Percentiles rank a stretch among this genome's conserved stretches.
Conservation (phyloP, 2,329 filamentous ascomycete species). For the Furcasterigmium sp. region DNA sequence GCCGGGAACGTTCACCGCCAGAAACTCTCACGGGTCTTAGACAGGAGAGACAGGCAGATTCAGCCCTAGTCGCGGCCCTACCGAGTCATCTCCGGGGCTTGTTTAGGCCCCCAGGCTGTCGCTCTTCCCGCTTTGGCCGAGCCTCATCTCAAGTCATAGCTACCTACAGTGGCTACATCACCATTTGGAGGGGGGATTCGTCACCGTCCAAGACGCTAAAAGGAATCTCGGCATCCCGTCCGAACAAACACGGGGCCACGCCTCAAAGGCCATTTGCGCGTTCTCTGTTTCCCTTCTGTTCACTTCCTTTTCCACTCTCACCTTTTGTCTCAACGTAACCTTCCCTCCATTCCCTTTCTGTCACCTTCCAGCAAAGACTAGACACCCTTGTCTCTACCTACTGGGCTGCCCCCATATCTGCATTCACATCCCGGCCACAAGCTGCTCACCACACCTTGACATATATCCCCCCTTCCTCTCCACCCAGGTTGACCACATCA, state of each 20-base stretch:
- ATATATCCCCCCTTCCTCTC: constrained; percentile 2
- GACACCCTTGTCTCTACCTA: neutral
- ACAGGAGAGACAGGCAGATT: neutral
- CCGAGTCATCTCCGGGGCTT: neutral
- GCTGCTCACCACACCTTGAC: no score
- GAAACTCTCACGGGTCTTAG: no score
- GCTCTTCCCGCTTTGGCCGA: neutral
- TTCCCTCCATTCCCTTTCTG: neutral
- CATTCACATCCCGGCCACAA: no score
- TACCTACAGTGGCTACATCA: neutral
- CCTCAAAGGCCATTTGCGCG: neutral
- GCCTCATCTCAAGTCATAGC: neutral
- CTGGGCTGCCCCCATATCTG: neutral
- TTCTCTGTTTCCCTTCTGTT: neutral
- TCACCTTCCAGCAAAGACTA: neutral
- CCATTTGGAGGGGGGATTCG: constrained; percentile 9
- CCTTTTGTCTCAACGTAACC: neutral
- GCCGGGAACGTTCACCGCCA: no score
- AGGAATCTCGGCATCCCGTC: constrained; percentile 11
- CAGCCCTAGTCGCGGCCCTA: neutral
- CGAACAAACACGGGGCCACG: neutral
- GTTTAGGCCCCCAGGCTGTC: neutral
- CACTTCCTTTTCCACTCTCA: neutral
- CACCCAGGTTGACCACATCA: neutral
- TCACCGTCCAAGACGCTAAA: constrained; percentile 15